A percentile compares a stretch with the other conserved stretches of the same genome.
Evolutionary conservation across 352 stramenopile species (phyloP).

Genomic region (Phytopythium montanum): DNA sequence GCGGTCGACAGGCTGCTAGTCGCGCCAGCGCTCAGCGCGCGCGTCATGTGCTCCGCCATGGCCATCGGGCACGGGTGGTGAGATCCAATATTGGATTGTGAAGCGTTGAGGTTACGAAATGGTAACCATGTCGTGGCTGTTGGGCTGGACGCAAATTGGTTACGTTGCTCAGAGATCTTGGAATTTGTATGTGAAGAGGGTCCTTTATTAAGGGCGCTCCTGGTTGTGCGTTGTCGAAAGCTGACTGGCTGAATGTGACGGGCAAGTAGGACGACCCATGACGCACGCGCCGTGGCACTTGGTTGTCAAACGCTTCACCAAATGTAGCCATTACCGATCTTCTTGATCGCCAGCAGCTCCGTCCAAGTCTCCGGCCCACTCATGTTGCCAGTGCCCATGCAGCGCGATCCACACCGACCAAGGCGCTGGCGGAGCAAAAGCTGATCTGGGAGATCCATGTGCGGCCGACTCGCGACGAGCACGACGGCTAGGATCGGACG

Average conservation of each 20-base stretch:
- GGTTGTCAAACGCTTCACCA: not conserved
- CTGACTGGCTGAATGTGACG: conserved; percentile 4
- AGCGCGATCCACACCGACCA: conserved; percentile 74
- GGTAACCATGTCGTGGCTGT: too few relatives aligned
- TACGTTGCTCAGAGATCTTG: not conserved
- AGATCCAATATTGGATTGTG: too few relatives aligned
- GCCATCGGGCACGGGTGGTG: too few relatives aligned
- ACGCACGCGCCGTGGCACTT: too few relatives aligned
- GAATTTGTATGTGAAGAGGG: not conserved
- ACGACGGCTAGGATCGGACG: conserved; percentile 84
- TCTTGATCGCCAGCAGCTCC: conserved; percentile 6
- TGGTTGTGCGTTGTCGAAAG: not conserved
- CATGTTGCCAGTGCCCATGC: conserved; percentile 58
- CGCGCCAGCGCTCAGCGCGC: conserved; percentile 20
- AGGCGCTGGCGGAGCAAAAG: conserved; percentile 69
- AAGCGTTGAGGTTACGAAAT: too few relatives aligned
- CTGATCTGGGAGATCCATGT: conserved; percentile 62
- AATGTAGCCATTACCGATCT: not conserved
- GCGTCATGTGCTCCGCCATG: conserved; percentile 5
- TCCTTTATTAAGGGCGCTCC: not conserved
- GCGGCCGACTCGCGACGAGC: conserved; percentile 52
- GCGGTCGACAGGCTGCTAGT: conserved; percentile 25
- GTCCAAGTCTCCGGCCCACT: conserved; percentile 63
- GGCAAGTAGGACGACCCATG: not conserved
- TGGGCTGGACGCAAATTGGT: not conserved